These are phyloP conservation scores for Salinomyces thailandicus DNA, from an alignment of 2,329 filamentous ascomycete species.

Conservation along the genomic window DNA sequence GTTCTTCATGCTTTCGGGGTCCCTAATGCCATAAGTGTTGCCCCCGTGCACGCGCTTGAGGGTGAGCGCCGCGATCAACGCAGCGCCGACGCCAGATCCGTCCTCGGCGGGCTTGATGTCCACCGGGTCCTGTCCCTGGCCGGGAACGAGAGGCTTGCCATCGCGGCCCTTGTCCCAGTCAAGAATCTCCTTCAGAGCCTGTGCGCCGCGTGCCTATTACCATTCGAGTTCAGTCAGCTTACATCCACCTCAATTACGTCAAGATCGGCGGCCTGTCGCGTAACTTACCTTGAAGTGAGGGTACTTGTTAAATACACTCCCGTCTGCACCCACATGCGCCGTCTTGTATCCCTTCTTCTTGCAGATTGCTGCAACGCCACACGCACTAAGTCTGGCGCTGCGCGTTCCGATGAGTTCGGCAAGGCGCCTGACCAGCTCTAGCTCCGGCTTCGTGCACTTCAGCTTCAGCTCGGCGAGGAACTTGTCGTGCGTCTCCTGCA, in stretches of 20 bases:
- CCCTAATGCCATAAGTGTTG: conserved; percentile 48
- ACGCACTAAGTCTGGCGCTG: conserved; percentile 82
- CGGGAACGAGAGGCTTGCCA: conserved; percentile 45
- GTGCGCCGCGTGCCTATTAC: conserved; percentile 58
- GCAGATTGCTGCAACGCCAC: conserved; percentile 90
- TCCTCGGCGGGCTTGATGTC: conserved; percentile 87
- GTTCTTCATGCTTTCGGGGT: conserved; percentile 38
- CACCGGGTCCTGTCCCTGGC: conserved; percentile 60
- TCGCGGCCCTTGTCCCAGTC: conserved; percentile 77
- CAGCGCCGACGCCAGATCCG: conserved; percentile 92
- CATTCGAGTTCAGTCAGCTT: no score
- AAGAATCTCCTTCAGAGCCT: conserved; percentile 85
- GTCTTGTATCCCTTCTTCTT: conserved; percentile 85
- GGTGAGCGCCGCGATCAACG: conserved; percentile 72
- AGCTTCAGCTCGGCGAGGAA: conserved; percentile 69
- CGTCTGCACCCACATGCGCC: conserved; percentile 93
- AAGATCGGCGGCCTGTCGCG: conserved; percentile 7
- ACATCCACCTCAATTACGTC: no score
- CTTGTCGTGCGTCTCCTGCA: conserved; percentile 76
- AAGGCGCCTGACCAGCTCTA: conserved; percentile 78
- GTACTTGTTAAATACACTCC: conserved; percentile 98
- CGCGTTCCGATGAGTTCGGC: conserved; percentile 92
- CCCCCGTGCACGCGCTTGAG: conserved; percentile 52
- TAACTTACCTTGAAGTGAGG: conserved; percentile 73
- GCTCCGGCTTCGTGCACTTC: conserved; percentile 60